These are phyloP conservation scores for Sphaerulina populicola DNA, from an alignment of 2,329 filamentous ascomycete species.

Conservation along the genomic window DNA sequence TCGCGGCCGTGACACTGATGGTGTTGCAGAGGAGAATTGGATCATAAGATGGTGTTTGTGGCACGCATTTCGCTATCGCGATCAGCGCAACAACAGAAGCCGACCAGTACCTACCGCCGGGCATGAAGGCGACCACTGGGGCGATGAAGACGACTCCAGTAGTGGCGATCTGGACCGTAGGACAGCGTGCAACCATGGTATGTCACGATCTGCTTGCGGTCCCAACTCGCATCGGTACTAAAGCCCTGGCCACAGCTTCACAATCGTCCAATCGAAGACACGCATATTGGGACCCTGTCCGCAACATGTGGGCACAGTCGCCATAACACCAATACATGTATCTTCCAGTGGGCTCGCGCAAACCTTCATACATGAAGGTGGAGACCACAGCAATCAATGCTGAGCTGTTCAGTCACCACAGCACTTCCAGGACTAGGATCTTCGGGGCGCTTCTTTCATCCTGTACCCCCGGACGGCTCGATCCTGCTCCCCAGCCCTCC, in stretches of 20 bases:
- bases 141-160: constrained; percentile 10
- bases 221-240: neutral
- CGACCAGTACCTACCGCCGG: neutral
- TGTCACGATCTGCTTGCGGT: neutral
- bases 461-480: too few relatives aligned
- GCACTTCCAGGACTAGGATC: too few relatives aligned
- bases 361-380: neutral
- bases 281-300: constrained; percentile 11
- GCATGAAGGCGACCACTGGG: neutral
- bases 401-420: neutral
- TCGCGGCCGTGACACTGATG: constrained; percentile 36
- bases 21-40: constrained; percentile 42
- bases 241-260: neutral
- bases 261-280: neutral
- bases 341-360: neutral
- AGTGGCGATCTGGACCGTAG: neutral
- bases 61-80: constrained; percentile 42
- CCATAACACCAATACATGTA: neutral
- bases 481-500: too few relatives aligned
- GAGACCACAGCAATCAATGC: neutral
- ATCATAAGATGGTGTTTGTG: constrained; percentile 45
- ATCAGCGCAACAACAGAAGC: constrained; percentile 16
- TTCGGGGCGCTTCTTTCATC: too few relatives aligned
- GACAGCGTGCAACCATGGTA: constrained; percentile 4
- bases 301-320: constrained; percentile 4